Evolutionary conservation across 2,329 filamentous ascomycete genomes (phyloP).

Genomic region (Zasmidium angulare): DNA sequence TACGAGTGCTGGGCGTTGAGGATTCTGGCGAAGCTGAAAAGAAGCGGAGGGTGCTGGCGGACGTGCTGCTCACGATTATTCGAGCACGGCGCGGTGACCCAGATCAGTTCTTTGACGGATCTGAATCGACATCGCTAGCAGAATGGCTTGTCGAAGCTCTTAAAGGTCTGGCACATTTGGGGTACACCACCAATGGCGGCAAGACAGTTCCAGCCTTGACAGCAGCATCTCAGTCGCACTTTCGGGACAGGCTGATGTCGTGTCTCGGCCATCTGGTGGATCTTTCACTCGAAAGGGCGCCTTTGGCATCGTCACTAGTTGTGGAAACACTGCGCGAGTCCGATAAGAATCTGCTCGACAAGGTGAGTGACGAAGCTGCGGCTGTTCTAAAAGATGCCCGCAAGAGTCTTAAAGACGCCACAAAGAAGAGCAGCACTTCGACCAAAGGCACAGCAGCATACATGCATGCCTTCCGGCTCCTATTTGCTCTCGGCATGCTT

Average conservation of each 20-base stretch:
- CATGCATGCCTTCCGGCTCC: conserved; percentile 67
- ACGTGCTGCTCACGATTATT: conserved; percentile 53
- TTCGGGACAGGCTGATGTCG: conserved; percentile 56
- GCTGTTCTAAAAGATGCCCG: conserved; percentile 22
- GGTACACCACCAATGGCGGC: conserved; percentile 11
- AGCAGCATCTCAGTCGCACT: conserved; percentile 49
- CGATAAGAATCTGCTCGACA: conserved; percentile 11
- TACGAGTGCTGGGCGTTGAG: conserved; percentile 47
- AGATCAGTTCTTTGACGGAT: conserved; percentile 26
- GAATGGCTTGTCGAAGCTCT: conserved; percentile 28
- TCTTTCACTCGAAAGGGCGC: conserved; percentile 26
- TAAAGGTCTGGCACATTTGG: conserved; percentile 29
- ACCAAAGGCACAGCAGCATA: conserved; percentile 24
- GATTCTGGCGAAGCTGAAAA: conserved; percentile 48
- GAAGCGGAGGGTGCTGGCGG: conserved; percentile 53
- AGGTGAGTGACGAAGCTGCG: conserved; percentile 16
- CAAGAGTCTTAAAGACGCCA: conserved; percentile 21
- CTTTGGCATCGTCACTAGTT: conserved; percentile 16
- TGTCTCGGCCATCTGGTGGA: conserved; percentile 53
- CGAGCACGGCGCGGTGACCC: conserved; percentile 36
- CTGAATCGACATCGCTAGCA: conserved; percentile 22
- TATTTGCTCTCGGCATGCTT: conserved; percentile 81
- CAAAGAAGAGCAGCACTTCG: conserved; percentile 15
- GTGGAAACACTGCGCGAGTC: conserved; percentile 19
- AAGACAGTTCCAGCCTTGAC: conserved; percentile 40